Evolutionary conservation across 352 stramenopile species (phyloP), one percentile per base, ranked within the genome.

Genomic region (Pythium biforme): DNA sequence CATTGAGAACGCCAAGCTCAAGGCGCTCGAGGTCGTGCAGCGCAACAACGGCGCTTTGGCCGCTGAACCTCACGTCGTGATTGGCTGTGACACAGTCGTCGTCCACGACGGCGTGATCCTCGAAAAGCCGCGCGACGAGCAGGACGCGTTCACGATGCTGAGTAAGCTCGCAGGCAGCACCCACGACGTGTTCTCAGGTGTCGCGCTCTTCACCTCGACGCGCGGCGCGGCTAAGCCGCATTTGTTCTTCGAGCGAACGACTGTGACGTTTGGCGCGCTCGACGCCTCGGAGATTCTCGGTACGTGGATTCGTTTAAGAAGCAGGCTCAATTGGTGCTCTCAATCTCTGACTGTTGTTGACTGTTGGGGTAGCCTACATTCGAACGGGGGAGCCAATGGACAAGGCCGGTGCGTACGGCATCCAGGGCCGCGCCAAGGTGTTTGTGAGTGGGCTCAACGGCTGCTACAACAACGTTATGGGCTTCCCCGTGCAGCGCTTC

Each of bases 381-480:
- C 74, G 77, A 26, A 97, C 84, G 1, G 86, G 85, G 3, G 90
- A 97, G 61, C 90, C 91, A 1, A 96, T 97, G 89, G 92, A 98
- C 69, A 98, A 98, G 62, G 87, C 90, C 0, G 90, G 92, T 33
- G 74, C 85, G 7, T 98, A 97, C 69, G 92, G 90, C 10, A 90
- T 98, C 52, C 90, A 97, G 74, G 89, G 79, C 54, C 68, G 69
- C 17, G 85, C 82, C 14, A 85, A 87, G 15, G 92, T 83, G 60
- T 95, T 97, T 54, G 81, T 97, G 14, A 64, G 68, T 23, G 76
- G 76, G 33, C 63, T 97, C 27, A 67, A 84, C n/a, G 92, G 92
- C 49, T 97, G 89, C 74, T 92, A 82, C 67, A 97, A 97, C 76
- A 97, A 96, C 64, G 90, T 97, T 34, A 95, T 96, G 63, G 87